Percentiles rank a stretch among this genome's conserved stretches.
phyloP scores from a whole-genome alignment of 1,139 yeast species.

The Lodderomyces parapsilosis region DNA sequence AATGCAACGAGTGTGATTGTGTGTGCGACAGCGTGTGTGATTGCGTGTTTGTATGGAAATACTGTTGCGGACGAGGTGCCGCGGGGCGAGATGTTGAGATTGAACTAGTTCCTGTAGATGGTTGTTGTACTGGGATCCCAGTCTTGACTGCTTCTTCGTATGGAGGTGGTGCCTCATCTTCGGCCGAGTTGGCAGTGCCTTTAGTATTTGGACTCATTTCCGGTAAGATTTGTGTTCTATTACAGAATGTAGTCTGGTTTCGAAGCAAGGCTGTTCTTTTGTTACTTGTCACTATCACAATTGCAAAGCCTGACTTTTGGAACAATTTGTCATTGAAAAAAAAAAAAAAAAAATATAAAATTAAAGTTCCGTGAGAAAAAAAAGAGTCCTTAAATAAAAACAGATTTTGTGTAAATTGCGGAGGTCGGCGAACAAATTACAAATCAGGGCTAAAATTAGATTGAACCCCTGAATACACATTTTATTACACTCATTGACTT shows the following conservation, averaged over 20 bases:
- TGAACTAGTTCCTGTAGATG: constrained; percentile 4
- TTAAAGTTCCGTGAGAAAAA: too few relatives aligned
- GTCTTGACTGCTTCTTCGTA: constrained; percentile 16
- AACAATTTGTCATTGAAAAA: too few relatives aligned
- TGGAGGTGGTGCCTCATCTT: constrained; percentile 16
- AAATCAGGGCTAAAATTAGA: too few relatives aligned
- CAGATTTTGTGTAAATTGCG: too few relatives aligned
- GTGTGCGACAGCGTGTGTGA: background rate
- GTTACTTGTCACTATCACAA: background rate
- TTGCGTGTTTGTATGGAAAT: background rate
- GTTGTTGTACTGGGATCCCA: constrained; percentile 9
- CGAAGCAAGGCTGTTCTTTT: too few relatives aligned
- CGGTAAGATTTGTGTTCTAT: too few relatives aligned
- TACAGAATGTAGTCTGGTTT: too few relatives aligned
- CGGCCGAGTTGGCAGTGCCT: background rate
- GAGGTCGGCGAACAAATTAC: too few relatives aligned
- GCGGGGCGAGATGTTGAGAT: background rate
- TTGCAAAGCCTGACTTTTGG: too few relatives aligned
- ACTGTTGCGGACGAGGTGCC: background rate
- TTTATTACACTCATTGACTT: background rate
- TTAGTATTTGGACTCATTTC: background rate
- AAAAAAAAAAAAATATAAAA: too few relatives aligned
- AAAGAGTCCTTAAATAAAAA: too few relatives aligned
- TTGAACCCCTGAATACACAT: background rate
- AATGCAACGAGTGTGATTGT: background rate